Evolutionary conservation across 2,329 filamentous ascomycete species (phyloP), one percentile per base, ranked within the genome.

Genomic region (Bipolaris bicolor): DNA sequence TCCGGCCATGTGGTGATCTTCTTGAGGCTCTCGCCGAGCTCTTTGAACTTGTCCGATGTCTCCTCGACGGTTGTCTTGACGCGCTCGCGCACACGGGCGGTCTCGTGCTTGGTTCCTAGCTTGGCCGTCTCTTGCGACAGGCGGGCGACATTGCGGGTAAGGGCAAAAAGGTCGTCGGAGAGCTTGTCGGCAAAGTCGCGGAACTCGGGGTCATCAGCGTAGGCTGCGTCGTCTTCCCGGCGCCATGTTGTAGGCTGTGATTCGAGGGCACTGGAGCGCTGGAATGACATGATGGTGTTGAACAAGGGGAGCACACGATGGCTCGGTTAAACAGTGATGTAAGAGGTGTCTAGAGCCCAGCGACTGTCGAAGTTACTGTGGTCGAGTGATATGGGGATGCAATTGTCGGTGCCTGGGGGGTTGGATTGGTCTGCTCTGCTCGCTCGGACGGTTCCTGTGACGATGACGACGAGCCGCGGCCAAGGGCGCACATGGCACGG

Each of bases 151-250:
- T 93, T 95, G 63, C 90, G 90, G 51, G 93, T 93, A 61, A 99
- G 85, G 60, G 88, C 88, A 80, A 97, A 97, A 49, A 99, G 84
- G 76, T 94, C 90, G 77, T 91, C 90, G 78, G 91, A 96, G 59
- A 98, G 86, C 57, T 89, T 85, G 72, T 91, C 88, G 61, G 93
- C 91, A 67, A 96, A 86, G 57, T 86, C 84, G 72, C 91, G 86
- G 83, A 98, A 99, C 64, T 92, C 92, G 49, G 95, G 95, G 75
- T 98, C 92, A 79, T 99, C 95, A 72, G 86, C 84, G 80, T 97
- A 99, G 70, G 87, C 81, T 44, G 88, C 83, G 73, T 90, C 90
- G 75, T 90, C 87, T 59, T 86, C 82, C 63, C 87, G 85, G 61
- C 90, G 83, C 79, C 84, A 84, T 60, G 82, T 86, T 29, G 87